Conservation (phyloP, 2,329 filamentous ascomycete species). For the Catunica adiposa region DNA sequence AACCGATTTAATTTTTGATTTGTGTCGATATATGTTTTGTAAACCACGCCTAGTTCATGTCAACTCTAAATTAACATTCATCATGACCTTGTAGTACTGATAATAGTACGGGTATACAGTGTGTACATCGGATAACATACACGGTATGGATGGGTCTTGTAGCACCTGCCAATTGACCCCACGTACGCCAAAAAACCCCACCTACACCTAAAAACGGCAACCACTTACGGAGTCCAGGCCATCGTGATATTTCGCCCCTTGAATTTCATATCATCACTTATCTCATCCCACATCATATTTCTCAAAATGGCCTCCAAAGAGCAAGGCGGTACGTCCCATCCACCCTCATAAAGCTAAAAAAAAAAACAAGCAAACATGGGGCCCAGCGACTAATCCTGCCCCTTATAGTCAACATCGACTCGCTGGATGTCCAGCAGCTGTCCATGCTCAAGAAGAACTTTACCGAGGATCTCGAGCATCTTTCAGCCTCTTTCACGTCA, state of each 20-base stretch:
- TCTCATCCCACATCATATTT: background rate
- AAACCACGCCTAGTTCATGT: no score
- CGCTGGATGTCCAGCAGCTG: slow-evolving; percentile 70
- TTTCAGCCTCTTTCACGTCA: slow-evolving; percentile 78
- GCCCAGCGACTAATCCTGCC: background rate
- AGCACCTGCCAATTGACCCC: no score
- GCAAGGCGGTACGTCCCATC: background rate
- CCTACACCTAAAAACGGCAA: slow-evolving; percentile 3
- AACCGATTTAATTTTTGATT: no score
- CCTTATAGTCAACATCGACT: slow-evolving; percentile 42
- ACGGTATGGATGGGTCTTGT: background rate
- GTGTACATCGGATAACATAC: background rate
- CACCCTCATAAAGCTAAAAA: no score
- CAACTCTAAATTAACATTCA: no score
- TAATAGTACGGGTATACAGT: no score
- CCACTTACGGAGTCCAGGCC: background rate
- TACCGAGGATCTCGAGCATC: slow-evolving; percentile 87
- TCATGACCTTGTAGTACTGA: no score
- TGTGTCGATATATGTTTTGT: no score
- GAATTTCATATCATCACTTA: background rate
- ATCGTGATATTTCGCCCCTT: background rate
- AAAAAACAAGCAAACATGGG: no score
- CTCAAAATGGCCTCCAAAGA: background rate
- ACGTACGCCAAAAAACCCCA: slow-evolving; percentile 1
- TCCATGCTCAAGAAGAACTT: slow-evolving; percentile 88